Base-by-base conservation (phyloP, 2,329 filamentous ascomycete species). In the Fusarium torreyae region DNA sequence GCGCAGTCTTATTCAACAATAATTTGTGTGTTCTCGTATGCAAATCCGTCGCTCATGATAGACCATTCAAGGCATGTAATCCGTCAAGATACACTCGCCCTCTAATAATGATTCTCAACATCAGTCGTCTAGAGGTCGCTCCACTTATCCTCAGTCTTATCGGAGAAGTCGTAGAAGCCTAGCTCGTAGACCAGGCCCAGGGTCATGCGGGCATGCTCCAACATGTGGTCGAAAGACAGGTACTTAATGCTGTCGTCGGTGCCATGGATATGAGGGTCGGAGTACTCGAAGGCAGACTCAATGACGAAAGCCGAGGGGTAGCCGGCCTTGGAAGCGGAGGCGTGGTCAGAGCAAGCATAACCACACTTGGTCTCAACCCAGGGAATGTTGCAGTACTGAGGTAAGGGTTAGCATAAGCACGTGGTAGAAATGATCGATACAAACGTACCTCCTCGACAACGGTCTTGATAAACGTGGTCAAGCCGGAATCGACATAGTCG, bases 381-480 rank as follows among this genome's bases (percentile, higher is more conserved):
- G 10, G 93, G 92, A 66, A 98, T 96, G 53, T 89, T 87, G 82
- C 94, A 98, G 84, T 98, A 98, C 83, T 91, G 64, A 14, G 28
- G 17, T 10, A 18, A 11, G 22, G 17, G 50, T 68, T 46, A 69
- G 57, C 31, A 39, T 26, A 8, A 31, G 8, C 48, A 40, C 8
- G 5, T 10, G 17, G 14, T 20, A 26, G 10, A 39, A 31, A 13
- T 4, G n/a, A 7, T 50, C 33, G 18, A 5, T 13, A 13, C 17
- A 42, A 22, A 68, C 72, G 26, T 63, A 79, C 77, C 74, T 78
- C 88, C 33, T 89, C 91, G 69, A 98, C 92, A 63, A 97, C 88
- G 74, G 91, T 87, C 86, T 97, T 97, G 85, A 98, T 95, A 79
- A 98, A 98, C 9, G 87, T 85, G 7, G 95, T 98, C 72, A 98